Conservation (phyloP, 2,329 filamentous ascomycete species). For the Aspergillus latus region DNA sequence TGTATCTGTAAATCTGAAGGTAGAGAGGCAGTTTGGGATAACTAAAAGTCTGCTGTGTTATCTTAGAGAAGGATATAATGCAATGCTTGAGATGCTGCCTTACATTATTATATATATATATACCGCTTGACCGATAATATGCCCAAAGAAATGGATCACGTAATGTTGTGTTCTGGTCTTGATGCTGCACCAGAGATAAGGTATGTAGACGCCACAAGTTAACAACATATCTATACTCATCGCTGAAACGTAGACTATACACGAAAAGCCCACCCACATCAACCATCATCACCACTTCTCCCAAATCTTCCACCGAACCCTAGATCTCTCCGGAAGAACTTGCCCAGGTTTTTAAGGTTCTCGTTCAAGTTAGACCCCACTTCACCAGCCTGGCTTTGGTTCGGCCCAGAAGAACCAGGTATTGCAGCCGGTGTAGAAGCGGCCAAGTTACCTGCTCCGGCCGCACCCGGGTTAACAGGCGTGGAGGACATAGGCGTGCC, state of each 20-base stretch:
- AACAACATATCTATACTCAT: neutral
- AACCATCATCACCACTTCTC: slow-evolving; percentile 33
- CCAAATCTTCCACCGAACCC: slow-evolving; percentile 74
- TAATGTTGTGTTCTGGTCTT: slow-evolving; percentile 5
- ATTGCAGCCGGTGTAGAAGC: slow-evolving; percentile 26
- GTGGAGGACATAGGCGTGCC: slow-evolving; percentile 59
- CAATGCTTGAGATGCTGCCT: neutral
- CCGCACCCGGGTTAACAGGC: slow-evolving; percentile 24
- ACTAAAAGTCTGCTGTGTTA: neutral
- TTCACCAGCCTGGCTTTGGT: slow-evolving; percentile 24
- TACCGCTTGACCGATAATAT: too few species aligned
- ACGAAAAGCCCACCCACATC: neutral
- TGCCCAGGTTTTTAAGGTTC: slow-evolving; percentile 92
- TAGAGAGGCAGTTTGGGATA: neutral
- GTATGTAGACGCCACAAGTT: slow-evolving; percentile 7
- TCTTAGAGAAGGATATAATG: neutral
- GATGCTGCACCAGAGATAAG: neutral
- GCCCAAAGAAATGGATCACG: neutral
- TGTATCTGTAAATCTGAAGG: slow-evolving; percentile 2
- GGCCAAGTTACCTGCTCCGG: slow-evolving; percentile 29
- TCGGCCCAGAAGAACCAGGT: slow-evolving; percentile 26
- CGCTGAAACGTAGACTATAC: slow-evolving; percentile 10
- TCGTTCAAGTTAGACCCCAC: slow-evolving; percentile 71
- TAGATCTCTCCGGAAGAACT: slow-evolving; percentile 90
- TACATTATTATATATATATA: neutral